Percentiles rank a stretch among this genome's conserved stretches.
Evolutionary conservation across 345 rosid genomes (phyloP).

Genomic region (Angophora floribunda): DNA sequence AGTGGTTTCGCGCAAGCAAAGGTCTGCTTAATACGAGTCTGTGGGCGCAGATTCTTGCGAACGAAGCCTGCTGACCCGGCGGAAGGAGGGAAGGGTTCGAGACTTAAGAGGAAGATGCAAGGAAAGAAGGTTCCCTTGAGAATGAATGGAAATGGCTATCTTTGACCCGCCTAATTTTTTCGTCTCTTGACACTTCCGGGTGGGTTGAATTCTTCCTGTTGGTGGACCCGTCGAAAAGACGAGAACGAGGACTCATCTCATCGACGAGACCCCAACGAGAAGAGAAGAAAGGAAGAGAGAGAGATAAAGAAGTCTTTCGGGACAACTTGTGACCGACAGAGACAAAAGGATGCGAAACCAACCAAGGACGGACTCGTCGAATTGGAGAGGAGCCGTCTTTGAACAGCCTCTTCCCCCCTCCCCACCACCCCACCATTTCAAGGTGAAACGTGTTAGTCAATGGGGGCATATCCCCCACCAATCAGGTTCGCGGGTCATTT

Average conservation of each 20-base stretch:
- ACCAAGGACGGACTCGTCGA: neutral
- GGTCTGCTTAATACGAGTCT: neutral
- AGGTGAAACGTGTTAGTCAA: neutral
- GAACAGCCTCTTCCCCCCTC: neutral
- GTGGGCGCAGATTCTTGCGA: neutral
- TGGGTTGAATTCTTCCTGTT: neutral
- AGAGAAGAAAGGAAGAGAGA: no score
- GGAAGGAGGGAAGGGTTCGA: neutral
- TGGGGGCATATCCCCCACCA: neutral
- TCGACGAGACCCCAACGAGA: neutral
- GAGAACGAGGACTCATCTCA: constrained; percentile 6
- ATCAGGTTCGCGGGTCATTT: neutral
- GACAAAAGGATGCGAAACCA: neutral
- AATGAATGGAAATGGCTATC: neutral
- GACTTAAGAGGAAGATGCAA: neutral
- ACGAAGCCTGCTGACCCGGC: neutral
- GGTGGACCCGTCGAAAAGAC: constrained; percentile 2
- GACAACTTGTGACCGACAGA: neutral
- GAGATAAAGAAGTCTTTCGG: neutral
- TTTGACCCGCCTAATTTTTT: neutral
- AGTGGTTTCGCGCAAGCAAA: neutral
- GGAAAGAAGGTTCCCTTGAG: neutral
- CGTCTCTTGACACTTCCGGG: neutral
- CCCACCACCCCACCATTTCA: neutral
- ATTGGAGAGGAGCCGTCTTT: constrained; percentile 7